Evolutionary conservation across 306 rosid genomes (phyloP), one percentile per base, ranked within the genome.

Genomic region (Sophora flavescens): DNA sequence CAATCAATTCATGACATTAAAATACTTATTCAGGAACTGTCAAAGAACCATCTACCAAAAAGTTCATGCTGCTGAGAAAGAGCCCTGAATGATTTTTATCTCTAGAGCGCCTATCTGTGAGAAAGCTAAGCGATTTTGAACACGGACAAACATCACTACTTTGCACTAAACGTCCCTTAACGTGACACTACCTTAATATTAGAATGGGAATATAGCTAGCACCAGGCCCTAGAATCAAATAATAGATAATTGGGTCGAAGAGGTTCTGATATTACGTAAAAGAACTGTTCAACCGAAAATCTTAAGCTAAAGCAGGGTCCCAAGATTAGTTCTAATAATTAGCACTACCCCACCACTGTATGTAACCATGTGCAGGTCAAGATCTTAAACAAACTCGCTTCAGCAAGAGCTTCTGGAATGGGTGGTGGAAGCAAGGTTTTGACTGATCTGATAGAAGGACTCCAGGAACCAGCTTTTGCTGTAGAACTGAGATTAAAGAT

Each of bases 311-410:
- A 65, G 64, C 70, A 39, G 18, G 44, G 67, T 63, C 61, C 30
- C 38, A 33, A 35, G 32, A 67, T 44, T 74, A 54, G 50, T 22
- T 64, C 75, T 48, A 33, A 12, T 45, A 35, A 28, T 54, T 26
- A 42, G 15, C 41, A 42, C 44, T 68, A n/a, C 7, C 6, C 1
- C n/a, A 63, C 14, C 52, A 13, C 38, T 56, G 33, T n/a, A 32
- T 53, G 60, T 26, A 13, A 41, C 45, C 16, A 52, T 72, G 63
- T 85, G 70, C 89, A 95, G 98, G 97, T 95, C 69, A 95, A 92
- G 91, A 88, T 90, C 82, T 87, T 95, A 82, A 95, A 92, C 72
- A 95, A 92, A 81, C 97, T 95, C 76, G 97, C 97, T 68, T 86
- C 96, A 32, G 89, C 97, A 13, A 84, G 98, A 83, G 93, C 97